Evolutionary conservation across 2,329 filamentous ascomycete species (phyloP), one percentile per base, ranked within the genome.

Genomic region (Venturiaceae sp.): DNA sequence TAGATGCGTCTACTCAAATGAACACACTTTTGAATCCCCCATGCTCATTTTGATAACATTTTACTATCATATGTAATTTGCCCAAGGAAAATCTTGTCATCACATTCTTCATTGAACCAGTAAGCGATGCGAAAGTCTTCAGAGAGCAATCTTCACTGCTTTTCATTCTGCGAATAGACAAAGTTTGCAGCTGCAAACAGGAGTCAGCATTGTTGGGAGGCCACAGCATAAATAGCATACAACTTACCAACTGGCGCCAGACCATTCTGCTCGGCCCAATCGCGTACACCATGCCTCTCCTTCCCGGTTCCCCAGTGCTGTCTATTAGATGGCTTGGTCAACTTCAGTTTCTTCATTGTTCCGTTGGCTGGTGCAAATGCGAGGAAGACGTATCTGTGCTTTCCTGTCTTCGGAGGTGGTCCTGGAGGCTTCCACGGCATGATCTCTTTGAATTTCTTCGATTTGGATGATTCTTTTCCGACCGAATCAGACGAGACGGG

Each of bases 321-420:
- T 36, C 80, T 68, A n/a, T 78, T 73, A 54, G 69, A 67, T 0
- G 81, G 81, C 60, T 68, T 73, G 16, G 67, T 75, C 60, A 82
- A 62, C 60, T 75, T 64, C 54, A 78, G 57, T 21, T 64, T 62
- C 58, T 72, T 69, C 13, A 65, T 72, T 8, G 76, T 77, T 7
- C 73, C 71, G 58, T 79, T 79, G 59, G 60, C 66, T 14, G 70
- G 75, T 63, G 67, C 75, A 59, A 83, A 70, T 6, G 79, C 72
- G 4, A 82, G 69, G 62, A 83, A 81, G 3, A 83, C 77, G 65
- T 83, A 83, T 57, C 81, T 72, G 64, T 83, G 81, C 63, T 77
- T 77, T 2, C 80, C 80, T 0, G 81, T 83, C 68, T 79, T 78
- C 6, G 74, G 68, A 0, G 81, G 81, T 32, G 81, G 80, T 5